phyloP scores from a whole-genome alignment of 2,329 filamentous ascomycete species.

The Sarocladium strictum region DNA sequence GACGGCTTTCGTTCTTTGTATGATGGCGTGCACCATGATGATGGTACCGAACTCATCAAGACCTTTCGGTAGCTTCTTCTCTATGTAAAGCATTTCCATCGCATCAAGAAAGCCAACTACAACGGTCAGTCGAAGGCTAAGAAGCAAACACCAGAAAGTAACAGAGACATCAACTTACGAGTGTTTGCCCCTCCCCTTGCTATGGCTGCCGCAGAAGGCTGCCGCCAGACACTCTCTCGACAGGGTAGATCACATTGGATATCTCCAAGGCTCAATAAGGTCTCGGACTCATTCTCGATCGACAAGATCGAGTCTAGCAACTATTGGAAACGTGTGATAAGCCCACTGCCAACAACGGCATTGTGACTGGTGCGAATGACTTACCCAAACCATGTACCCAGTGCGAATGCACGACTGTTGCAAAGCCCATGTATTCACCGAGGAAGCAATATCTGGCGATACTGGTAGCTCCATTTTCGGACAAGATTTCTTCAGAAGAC shows the following conservation, averaged over 20 bases:
- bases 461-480: neutral
- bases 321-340: constrained; percentile 1
- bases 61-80: constrained; percentile 24
- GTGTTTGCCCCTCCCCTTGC: neutral
- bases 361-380: neutral
- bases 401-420: constrained; percentile 10
- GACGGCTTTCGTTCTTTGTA: constrained; percentile 25
- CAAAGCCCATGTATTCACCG: constrained; percentile 1
- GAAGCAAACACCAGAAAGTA: too few species aligned
- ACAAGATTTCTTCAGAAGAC: neutral
- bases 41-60: constrained; percentile 28
- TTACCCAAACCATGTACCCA: constrained; percentile 14
- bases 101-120: constrained; percentile 18
- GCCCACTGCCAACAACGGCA: too few species aligned
- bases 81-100: constrained; percentile 26
- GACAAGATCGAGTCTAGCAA: constrained; percentile 11
- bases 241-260: constrained; percentile 11
- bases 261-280: constrained; percentile 12
- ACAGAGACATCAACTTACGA: too few species aligned
- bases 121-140: neutral
- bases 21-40: constrained; percentile 28
- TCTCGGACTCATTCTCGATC: constrained; percentile 9
- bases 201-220: neutral
- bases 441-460: neutral
- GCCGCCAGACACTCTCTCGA: constrained; percentile 12